Evolutionary conservation across 441 rosid species (phyloP), one percentile per base, ranked within the genome.

Genomic region (Isatis lusitanica): DNA sequence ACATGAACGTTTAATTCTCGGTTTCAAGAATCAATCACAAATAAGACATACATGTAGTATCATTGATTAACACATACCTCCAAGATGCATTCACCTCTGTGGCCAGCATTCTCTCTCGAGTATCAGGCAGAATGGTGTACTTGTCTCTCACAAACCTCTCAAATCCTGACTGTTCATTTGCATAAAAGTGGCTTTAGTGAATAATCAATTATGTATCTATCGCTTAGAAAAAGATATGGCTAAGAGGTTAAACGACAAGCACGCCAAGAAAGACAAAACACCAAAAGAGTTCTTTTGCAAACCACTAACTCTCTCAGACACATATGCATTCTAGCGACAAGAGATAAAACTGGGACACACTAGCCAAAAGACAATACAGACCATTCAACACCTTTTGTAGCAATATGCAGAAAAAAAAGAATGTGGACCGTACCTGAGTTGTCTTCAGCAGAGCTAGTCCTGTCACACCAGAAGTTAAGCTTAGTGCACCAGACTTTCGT

Each of bases 81-180:
- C 97, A 94, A 35, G 89, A 70, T 71, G 94, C 97, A 70, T 90
- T 85, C 72, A 92, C 87, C 74, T 89, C 97, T 18, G 98, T 94
- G 17, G 98, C 98, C 44, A 94, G 73, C 77, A 92, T 85, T 82
- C 97, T 84, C 74, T 94, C 98, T 68, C 83, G 88, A 43, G 98
- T 94, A 33, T 94, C 98, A 42, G 97, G 97, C 42, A 94, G 81
- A 82, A 81, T 86, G 0, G 98, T 94, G 82, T 92, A 88, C 52
- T 85, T 85, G 75, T 94, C 98, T 85, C 90, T 85, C 52, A 94
- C 74, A 80, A 92, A 94, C 61, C 90, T 90, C 83, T 92, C 96
- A 81, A 94, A 94, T 30, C 98, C 97, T 39, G 98, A 92, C 98
- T 94, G 93, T 86, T 70, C 40, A 70, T 30, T 56, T 33, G 43